Conservation (phyloP, 129 eudicot genomes). For the Ambrosia artemisiifolia region DNA sequence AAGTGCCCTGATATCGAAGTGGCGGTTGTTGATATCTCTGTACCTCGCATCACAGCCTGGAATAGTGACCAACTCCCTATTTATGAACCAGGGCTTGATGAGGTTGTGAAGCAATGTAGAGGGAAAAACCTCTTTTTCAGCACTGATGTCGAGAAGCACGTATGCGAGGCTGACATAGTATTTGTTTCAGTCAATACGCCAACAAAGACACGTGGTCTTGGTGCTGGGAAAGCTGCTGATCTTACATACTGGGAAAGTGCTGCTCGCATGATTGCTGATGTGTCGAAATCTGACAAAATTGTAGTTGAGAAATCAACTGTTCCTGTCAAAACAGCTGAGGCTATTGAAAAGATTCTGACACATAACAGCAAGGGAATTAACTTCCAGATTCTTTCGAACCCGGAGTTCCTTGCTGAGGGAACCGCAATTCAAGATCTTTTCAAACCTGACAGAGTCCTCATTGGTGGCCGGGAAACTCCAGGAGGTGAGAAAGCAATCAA, state of each 20-base stretch:
- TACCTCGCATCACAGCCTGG: slow-evolving; percentile 58
- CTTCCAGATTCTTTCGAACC: slow-evolving; percentile 5
- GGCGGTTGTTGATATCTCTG: slow-evolving; percentile 56
- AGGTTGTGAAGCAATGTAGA: slow-evolving; percentile 57
- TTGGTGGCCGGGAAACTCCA: slow-evolving; percentile 86
- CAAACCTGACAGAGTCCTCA: slow-evolving; percentile 72
- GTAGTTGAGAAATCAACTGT: slow-evolving; percentile 43
- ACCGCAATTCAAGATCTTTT: slow-evolving; percentile 76
- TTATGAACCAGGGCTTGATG: slow-evolving; percentile 64
- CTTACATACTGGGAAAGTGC: slow-evolving; percentile 66
- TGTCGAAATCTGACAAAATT: slow-evolving; percentile 55
- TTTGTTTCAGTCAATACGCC: slow-evolving; percentile 65
- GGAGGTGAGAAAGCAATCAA: slow-evolving; percentile 71
- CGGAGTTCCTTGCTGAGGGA: slow-evolving; percentile 84
- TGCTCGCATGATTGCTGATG: slow-evolving; percentile 71
- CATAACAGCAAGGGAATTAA: slow-evolving; percentile 9
- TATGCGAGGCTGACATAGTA: slow-evolving; percentile 56
- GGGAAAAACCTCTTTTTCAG: slow-evolving; percentile 62
- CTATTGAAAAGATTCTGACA: slow-evolving; percentile 36
- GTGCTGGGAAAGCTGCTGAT: slow-evolving; percentile 71
- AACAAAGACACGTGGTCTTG: slow-evolving; percentile 55
- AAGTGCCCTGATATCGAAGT: slow-evolving; percentile 57
- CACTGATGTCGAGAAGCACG: slow-evolving; percentile 52
- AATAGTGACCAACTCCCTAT: slow-evolving; percentile 65
- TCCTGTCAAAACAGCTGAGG: slow-evolving; percentile 77